Evolutionary conservation across 1,284 basidiomycete genomes (phyloP).

Genomic region (Tremellales sp.): DNA sequence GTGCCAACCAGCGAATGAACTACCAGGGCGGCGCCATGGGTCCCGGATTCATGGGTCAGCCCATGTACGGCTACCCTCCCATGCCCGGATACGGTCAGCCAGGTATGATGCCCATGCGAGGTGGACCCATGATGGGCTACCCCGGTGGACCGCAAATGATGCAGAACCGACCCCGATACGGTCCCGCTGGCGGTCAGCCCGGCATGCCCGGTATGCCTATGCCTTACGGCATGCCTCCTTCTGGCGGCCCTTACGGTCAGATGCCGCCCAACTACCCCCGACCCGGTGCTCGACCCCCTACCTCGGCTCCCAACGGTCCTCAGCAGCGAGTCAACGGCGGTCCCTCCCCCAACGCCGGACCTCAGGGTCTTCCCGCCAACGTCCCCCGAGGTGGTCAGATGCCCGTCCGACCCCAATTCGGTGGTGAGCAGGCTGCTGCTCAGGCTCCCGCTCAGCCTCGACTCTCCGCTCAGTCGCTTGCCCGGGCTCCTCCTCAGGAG

Average conservation of each 20-base stretch:
- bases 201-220: slow-evolving; percentile 55
- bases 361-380: slow-evolving; percentile 48
- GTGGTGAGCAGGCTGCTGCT: slow-evolving; percentile 26
- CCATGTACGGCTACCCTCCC: slow-evolving; percentile 82
- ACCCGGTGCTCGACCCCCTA: slow-evolving; percentile 37
- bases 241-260: slow-evolving; percentile 56
- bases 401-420: slow-evolving; percentile 46
- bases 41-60: slow-evolving; percentile 65
- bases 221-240: slow-evolving; percentile 53
- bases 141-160: slow-evolving; percentile 62
- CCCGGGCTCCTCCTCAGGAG: slow-evolving; percentile 72
- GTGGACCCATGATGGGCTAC: slow-evolving; percentile 65
- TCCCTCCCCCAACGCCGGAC: slow-evolving; percentile 46
- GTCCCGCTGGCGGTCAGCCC: slow-evolving; percentile 60
- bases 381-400: slow-evolving; percentile 45
- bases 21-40: slow-evolving; percentile 81
- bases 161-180: slow-evolving; percentile 72
- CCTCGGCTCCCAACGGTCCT: slow-evolving; percentile 50
- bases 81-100: slow-evolving; percentile 59
- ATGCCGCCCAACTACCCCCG: slow-evolving; percentile 42
- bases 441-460: slow-evolving; percentile 30
- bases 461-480: slow-evolving; percentile 58
- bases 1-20: slow-evolving; percentile 84
- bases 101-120: slow-evolving; percentile 55
- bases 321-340: slow-evolving; percentile 41